Evolutionary conservation across 2,329 filamentous ascomycete genomes (phyloP).

Genomic region (Xylaria arbuscula): DNA sequence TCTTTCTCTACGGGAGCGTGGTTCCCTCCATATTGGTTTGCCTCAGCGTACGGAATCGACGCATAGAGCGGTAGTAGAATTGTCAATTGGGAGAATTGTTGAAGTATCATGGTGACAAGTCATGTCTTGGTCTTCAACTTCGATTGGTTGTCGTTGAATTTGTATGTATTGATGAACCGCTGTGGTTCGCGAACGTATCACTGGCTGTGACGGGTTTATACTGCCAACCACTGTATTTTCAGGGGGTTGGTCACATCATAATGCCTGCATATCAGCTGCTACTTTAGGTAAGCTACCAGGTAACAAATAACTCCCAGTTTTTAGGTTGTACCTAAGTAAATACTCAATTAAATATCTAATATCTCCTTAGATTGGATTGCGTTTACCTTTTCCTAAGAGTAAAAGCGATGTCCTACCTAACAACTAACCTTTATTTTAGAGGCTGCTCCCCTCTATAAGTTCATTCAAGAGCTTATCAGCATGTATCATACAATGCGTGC

Average conservation of each 20-base stretch:
- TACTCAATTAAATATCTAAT: too few relatives aligned
- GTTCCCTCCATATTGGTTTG: slow-evolving; percentile 46
- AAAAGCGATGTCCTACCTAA: too few relatives aligned
- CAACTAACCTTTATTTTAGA: too few relatives aligned
- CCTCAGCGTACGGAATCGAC: slow-evolving; percentile 24
- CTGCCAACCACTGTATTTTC: not conserved
- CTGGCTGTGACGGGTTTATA: slow-evolving; percentile 14
- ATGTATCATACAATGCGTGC: too few relatives aligned
- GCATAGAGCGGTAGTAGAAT: slow-evolving; percentile 11
- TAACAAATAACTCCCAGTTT: too few relatives aligned
- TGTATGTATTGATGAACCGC: not conserved
- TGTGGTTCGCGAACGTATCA: slow-evolving; percentile 1
- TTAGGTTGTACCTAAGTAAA: too few relatives aligned
- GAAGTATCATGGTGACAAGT: slow-evolving; percentile 24
- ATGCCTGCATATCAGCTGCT: too few relatives aligned
- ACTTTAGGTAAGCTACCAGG: too few relatives aligned
- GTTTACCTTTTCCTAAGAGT: too few relatives aligned
- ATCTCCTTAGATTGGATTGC: too few relatives aligned
- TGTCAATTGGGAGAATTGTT: slow-evolving; percentile 8
- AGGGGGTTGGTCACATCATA: not conserved
- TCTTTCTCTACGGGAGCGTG: slow-evolving; percentile 45
- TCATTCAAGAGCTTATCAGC: too few relatives aligned
- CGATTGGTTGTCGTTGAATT: not conserved
- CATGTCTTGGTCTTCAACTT: not conserved
- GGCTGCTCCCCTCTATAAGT: too few relatives aligned